These are phyloP conservation scores for Violaceomyces palustris DNA, from an alignment of 1,284 basidiomycete species.

Conservation along the genomic window DNA sequence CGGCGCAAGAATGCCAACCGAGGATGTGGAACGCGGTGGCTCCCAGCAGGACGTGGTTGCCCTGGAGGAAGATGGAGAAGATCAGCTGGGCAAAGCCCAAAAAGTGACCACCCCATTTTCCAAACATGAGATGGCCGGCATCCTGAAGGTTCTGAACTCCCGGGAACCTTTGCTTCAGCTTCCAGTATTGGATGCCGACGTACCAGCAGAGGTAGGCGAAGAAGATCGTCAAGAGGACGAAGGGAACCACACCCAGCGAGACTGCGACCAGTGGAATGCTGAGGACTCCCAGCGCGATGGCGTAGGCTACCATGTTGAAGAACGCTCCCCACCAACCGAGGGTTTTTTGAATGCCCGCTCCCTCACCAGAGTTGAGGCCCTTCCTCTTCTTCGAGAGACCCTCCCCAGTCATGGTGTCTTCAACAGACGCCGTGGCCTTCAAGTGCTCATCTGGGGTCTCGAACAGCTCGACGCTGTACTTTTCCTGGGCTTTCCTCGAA, in stretches of 20 bases:
- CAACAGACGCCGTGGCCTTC: constrained; percentile 18
- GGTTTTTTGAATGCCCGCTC: constrained; percentile 27
- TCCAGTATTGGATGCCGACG: constrained; percentile 34
- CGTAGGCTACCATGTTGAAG: constrained; percentile 41
- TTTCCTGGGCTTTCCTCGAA: constrained; percentile 21
- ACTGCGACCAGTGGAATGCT: constrained; percentile 39
- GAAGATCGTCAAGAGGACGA: constrained; percentile 29
- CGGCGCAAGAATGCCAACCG: constrained; percentile 36
- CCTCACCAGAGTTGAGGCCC: constrained; percentile 8
- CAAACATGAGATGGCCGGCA: constrained; percentile 41
- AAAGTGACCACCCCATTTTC: constrained; percentile 21
- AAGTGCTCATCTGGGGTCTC: constrained; percentile 11
- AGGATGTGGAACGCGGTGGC: constrained; percentile 35
- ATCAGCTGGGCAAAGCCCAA: constrained; percentile 24
- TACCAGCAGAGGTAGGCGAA: constrained; percentile 35
- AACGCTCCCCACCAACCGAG: constrained; percentile 40
- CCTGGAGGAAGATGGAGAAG: constrained; percentile 39
- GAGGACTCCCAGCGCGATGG: constrained; percentile 41
- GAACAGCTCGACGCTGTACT: constrained; percentile 16
- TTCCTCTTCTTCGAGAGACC: constrained; percentile 10
- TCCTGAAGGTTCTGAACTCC: constrained; percentile 42
- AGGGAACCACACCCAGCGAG: constrained; percentile 39
- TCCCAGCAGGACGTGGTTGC: constrained; percentile 41
- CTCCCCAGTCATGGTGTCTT: constrained; percentile 25
- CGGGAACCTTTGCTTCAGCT: constrained; percentile 38